phyloP scores from a whole-genome alignment of 1,139 yeast species.

The Pneumocystis jirovecii region DNA sequence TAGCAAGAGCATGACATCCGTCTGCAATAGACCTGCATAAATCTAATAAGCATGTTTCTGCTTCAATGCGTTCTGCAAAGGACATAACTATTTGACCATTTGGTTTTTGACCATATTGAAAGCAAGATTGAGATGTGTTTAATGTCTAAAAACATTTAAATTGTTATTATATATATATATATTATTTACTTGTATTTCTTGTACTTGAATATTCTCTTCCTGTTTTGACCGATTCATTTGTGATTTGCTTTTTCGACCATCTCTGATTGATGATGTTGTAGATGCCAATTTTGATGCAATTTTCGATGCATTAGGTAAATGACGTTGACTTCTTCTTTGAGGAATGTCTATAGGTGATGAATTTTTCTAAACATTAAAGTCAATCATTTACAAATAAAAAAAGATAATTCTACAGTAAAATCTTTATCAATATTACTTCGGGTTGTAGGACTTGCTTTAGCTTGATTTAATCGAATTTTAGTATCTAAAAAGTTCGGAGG shows the following conservation, averaged over 20 bases:
- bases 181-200: neutral
- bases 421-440: neutral
- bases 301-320: neutral
- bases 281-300: neutral
- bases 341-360: neutral
- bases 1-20: slow-evolving; percentile 47
- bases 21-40: slow-evolving; percentile 50
- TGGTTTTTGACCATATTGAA: slow-evolving; percentile 4
- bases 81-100: slow-evolving; percentile 12
- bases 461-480: neutral
- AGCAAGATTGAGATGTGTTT: neutral
- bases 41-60: slow-evolving; percentile 35
- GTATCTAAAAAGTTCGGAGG: neutral
- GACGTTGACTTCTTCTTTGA: neutral
- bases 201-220: neutral
- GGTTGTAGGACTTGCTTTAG: neutral
- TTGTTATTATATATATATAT: neutral
- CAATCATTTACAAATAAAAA: neutral
- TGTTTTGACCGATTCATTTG: neutral
- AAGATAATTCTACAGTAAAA: neutral
- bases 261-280: neutral
- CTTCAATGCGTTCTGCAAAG: slow-evolving; percentile 24
- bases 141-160: neutral
- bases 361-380: neutral
- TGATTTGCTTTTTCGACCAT: neutral